These are phyloP conservation scores for Aegilops speltoides DNA, from an alignment of 176 grass and related monocot genomes.

Conservation along the genomic window DNA sequence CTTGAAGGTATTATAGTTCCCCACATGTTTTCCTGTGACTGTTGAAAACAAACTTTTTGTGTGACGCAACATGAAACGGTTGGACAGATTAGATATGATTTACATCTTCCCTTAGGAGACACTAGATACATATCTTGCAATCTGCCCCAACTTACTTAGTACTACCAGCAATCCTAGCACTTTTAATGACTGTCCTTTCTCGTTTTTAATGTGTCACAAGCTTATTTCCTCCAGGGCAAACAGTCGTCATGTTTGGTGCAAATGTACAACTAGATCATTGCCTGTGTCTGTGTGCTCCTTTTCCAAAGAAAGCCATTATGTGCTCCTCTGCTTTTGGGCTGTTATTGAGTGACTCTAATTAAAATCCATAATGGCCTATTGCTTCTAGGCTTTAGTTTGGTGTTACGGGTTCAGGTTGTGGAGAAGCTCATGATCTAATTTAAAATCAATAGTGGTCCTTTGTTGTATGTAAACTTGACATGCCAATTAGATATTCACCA, in stretches of 20 bases:
- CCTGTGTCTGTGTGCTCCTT: background rate
- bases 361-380: constrained; percentile 32
- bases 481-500: too few species aligned
- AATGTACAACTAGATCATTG: constrained; percentile 37
- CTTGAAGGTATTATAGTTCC: background rate
- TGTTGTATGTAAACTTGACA: too few species aligned
- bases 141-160: background rate
- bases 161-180: background rate
- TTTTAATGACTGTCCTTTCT: background rate
- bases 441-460: too few species aligned
- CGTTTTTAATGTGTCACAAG: background rate
- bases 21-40: background rate
- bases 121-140: background rate
- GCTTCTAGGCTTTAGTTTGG: constrained; percentile 34
- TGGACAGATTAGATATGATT: background rate
- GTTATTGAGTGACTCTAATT: constrained; percentile 14
- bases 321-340: constrained; percentile 28
- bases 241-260: constrained; percentile 17
- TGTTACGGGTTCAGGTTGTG: background rate
- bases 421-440: background rate
- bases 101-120: background rate
- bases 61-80: background rate
- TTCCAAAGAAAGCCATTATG: constrained; percentile 34
- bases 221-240: constrained; percentile 5
- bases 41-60: too few species aligned